These are phyloP conservation scores for Ascochyta lentis DNA, from an alignment of 2,329 filamentous ascomycete species.

Conservation along the genomic window DNA sequence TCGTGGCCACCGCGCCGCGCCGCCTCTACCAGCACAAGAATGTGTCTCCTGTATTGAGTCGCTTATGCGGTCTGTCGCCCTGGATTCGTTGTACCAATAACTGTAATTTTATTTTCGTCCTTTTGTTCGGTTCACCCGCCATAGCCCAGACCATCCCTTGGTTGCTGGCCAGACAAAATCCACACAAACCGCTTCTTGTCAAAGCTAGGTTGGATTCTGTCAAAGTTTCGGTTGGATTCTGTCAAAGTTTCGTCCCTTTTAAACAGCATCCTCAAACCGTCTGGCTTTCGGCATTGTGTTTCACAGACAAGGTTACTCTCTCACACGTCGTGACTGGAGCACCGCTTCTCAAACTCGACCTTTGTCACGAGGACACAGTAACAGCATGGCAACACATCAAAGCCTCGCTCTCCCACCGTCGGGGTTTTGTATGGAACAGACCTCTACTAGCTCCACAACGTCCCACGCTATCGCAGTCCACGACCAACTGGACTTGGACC, in stretches of 20 bases:
- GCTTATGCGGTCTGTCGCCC: slow-evolving; percentile 13
- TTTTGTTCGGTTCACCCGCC: slow-evolving; percentile 8
- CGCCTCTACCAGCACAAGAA: slow-evolving; percentile 20
- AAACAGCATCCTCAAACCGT: slow-evolving; percentile 15
- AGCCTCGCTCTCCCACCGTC: slow-evolving; percentile 14
- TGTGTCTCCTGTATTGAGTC: slow-evolving; percentile 19
- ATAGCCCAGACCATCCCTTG: slow-evolving; percentile 11
- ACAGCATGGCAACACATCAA: slow-evolving; percentile 22
- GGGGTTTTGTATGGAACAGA: not conserved
- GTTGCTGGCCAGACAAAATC: slow-evolving; percentile 5
- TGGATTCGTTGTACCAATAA: slow-evolving; percentile 14
- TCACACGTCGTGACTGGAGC: slow-evolving; percentile 17
- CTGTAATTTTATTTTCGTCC: slow-evolving; percentile 9
- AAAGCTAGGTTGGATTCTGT: slow-evolving; percentile 3
- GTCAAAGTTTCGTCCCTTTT: slow-evolving; percentile 19
- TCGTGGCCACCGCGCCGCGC: slow-evolving; percentile 26
- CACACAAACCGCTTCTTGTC: not conserved
- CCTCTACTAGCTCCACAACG: not conserved
- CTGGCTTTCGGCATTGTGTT: slow-evolving; percentile 25
- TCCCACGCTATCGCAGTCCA: not conserved
- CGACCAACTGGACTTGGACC: slow-evolving; percentile 5
- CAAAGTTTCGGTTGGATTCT: slow-evolving; percentile 18
- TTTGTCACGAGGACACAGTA: slow-evolving; percentile 14
- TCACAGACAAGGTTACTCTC: slow-evolving; percentile 19
- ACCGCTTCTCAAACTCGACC: slow-evolving; percentile 15